Conservation (phyloP, 345 rosid genomes). For the Salix suchowensis region DNA sequence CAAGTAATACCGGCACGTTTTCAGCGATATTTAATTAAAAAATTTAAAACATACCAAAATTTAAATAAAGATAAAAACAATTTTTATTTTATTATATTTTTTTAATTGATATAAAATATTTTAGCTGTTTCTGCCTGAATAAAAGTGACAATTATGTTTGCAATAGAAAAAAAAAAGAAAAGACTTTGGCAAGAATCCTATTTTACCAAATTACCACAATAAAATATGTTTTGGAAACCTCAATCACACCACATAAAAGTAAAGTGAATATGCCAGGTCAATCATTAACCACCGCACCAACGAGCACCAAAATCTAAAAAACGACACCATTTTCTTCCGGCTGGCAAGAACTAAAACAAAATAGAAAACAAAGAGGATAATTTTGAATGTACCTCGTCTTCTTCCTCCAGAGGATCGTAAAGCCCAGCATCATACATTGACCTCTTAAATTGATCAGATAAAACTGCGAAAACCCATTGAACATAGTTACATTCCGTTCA, state of each 20-base stretch:
- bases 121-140: too few species aligned
- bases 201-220: neutral
- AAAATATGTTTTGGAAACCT: neutral
- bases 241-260: neutral
- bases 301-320: neutral
- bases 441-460: conserved; percentile 58
- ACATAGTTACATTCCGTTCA: neutral
- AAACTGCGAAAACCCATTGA: conserved; percentile 35
- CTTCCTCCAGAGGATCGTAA: conserved; percentile 67
- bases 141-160: too few species aligned
- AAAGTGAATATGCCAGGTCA: neutral
- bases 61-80: too few species aligned
- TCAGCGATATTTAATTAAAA: too few species aligned
- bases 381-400: conserved; percentile 55
- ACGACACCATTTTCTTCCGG: neutral
- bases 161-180: too few species aligned
- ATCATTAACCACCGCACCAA: neutral
- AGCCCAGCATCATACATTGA: conserved; percentile 79
- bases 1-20: too few species aligned
- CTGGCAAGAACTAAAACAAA: neutral
- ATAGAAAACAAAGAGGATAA: neutral
- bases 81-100: too few species aligned
- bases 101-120: too few species aligned
- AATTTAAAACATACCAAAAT: fast-evolving
- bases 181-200: neutral